These are phyloP conservation scores for Prinsepia uniflora DNA, from an alignment of 306 rosid species.

Conservation along the genomic window DNA sequence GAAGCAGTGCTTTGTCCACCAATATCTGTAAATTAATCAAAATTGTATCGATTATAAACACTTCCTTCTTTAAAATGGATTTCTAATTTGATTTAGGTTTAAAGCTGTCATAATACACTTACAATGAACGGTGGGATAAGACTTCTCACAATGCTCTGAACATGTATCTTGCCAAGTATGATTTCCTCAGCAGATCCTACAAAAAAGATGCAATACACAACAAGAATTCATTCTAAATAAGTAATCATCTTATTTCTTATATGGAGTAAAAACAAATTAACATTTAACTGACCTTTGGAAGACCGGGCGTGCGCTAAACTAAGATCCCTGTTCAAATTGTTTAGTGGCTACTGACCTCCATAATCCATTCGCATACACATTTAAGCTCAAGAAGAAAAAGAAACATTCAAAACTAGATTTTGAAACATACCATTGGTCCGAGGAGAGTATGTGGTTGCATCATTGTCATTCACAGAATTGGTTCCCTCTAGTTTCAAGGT, in stretches of 20 bases:
- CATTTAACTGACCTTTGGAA: constrained; percentile 44
- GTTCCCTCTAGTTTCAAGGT: constrained; percentile 63
- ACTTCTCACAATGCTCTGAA: constrained; percentile 71
- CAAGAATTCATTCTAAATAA: constrained; percentile 10
- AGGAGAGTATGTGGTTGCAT: constrained; percentile 32
- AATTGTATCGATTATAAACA: constrained; percentile 1
- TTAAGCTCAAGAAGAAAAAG: neutral
- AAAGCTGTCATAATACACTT: constrained; percentile 24
- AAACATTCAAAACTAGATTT: neutral
- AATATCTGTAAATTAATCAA: constrained; percentile 41
- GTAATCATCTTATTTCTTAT: constrained; percentile 12
- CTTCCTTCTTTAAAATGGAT: neutral
- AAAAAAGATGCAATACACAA: constrained; percentile 23
- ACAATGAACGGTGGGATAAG: constrained; percentile 58
- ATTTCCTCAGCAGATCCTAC: constrained; percentile 45
- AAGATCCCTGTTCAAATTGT: constrained; percentile 42
- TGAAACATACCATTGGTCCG: constrained; percentile 40
- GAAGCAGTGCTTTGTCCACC: constrained; percentile 39
- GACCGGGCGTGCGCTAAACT: constrained; percentile 40
- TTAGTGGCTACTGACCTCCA: constrained; percentile 34
- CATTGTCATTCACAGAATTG: constrained; percentile 27
- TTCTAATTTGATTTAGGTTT: neutral
- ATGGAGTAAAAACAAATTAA: constrained; percentile 8
- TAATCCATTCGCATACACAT: constrained; percentile 34
- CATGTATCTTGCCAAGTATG: constrained; percentile 64